Base-by-base conservation (phyloP, 2,329 filamentous ascomycete species). In the Didymosphaeria variabile region DNA sequence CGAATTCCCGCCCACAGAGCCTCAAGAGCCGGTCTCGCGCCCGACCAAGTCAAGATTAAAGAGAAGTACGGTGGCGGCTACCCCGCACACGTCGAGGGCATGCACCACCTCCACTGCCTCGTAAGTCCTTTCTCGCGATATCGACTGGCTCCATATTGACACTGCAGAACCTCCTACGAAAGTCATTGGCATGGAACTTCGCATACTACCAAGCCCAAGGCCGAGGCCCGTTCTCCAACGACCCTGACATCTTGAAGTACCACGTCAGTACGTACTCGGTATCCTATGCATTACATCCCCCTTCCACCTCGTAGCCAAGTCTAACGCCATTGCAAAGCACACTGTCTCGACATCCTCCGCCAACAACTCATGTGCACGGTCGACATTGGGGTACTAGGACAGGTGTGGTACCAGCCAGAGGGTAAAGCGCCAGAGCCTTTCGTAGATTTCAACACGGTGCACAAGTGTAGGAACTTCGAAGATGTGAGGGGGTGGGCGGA, bases 311-410 rank as follows among this genome's bases (percentile, higher is more conserved):
- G 17, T 7, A 6, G 26, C 6, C 26, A 31, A 19, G 23, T 12
- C n/a, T 36, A 21, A 23, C 36, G 13, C 45, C 46, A 38, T 4
- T 2, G 3, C 36, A 46, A 29, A 71, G 71, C 84, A 3, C 87
- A 90, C 61, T 90, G 88, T 57, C 80, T 89, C 21, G 88, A 90
- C 61, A 86, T 85, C 5, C 64, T 89, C 46, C 85, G 87, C 0
- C 87, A 90, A 67, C 85, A 88, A 19, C 79, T 90, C 26, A 89
- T 89, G 85, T 90, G 87, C 72, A 86, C 83, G 29, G 79, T 85
- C 40, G 87, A 90, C 64, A 83, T 85, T 1, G 86, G 82, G 0
- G 82, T 90, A 0, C 78, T 89, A 0, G 87, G 87, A 8, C 86
- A 90, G 66, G 82, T 89, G 1, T 89, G 87, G 87, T 83, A 83